Percentiles rank a stretch among this genome's conserved stretches.
Conservation (phyloP, 768 basidiomycete genomes). For the Agrocybe pediades region DNA sequence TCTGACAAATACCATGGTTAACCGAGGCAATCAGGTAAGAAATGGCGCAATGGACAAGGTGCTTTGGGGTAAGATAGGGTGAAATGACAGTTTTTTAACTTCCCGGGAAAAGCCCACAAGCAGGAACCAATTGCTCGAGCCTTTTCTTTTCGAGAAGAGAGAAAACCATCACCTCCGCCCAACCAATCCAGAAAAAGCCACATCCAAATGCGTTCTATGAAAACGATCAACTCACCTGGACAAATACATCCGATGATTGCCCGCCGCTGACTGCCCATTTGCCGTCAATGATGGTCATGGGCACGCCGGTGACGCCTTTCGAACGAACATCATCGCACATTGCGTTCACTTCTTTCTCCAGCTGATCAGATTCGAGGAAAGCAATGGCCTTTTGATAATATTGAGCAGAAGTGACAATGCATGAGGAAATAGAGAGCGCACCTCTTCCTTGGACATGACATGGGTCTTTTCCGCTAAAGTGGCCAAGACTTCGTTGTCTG, state of each 20-base stretch:
- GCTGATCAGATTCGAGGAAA: conserved; percentile 69
- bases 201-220: neutral
- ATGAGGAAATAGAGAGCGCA: conserved; percentile 27
- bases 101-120: too few relatives aligned
- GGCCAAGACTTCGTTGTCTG: conserved; percentile 58
- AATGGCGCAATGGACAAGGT: too few relatives aligned
- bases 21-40: too few relatives aligned
- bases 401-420: neutral
- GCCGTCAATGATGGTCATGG: conserved; percentile 76
- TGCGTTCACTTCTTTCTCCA: conserved; percentile 61
- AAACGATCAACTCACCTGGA: conserved; percentile 42
- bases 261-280: conserved; percentile 79
- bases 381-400: conserved; percentile 47
- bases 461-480: conserved; percentile 55
- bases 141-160: too few relatives aligned
- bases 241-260: conserved; percentile 70
- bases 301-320: conserved; percentile 77
- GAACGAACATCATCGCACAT: conserved; percentile 63
- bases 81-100: too few relatives aligned
- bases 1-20: too few relatives aligned
- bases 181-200: too few relatives aligned
- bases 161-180: too few relatives aligned
- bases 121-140: too few relatives aligned
- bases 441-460: conserved; percentile 63
- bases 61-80: too few relatives aligned